Evolutionary conservation across 345 rosid species (phyloP).

Genomic region (Gynandropsis gynandra): DNA sequence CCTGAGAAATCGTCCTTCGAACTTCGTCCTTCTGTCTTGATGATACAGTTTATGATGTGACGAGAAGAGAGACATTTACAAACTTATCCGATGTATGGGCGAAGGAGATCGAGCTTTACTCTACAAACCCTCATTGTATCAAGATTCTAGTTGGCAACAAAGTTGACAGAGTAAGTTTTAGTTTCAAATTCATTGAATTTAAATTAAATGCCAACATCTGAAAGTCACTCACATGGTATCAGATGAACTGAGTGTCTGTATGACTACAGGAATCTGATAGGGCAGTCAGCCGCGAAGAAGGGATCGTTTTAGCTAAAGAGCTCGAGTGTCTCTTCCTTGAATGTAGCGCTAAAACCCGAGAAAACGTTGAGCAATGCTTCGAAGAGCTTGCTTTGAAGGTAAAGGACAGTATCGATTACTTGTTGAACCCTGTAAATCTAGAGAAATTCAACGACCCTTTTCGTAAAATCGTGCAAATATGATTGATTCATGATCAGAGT

Average conservation of each 20-base stretch:
- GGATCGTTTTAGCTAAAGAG: constrained; percentile 65
- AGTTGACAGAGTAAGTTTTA: constrained; percentile 67
- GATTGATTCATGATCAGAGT: background rate
- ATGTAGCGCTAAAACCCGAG: constrained; percentile 88
- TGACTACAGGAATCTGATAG: constrained; percentile 73
- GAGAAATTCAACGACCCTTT: background rate
- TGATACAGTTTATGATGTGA: constrained; percentile 79
- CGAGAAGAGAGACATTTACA: constrained; percentile 78
- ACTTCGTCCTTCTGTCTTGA: constrained; percentile 15
- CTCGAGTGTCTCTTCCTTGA: constrained; percentile 69
- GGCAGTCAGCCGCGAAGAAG: constrained; percentile 84
- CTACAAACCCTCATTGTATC: constrained; percentile 72
- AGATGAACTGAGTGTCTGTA: constrained; percentile 6
- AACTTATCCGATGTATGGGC: constrained; percentile 89
- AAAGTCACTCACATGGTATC: background rate
- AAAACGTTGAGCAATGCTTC: constrained; percentile 83
- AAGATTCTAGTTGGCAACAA: constrained; percentile 96
- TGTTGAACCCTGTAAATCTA: background rate
- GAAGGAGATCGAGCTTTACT: constrained; percentile 81
- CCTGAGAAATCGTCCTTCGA: too few species aligned
- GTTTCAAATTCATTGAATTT: background rate
- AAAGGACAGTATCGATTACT: background rate
- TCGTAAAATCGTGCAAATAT: too few species aligned
- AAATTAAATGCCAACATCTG: too few species aligned
- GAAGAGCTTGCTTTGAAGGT: constrained; percentile 90